phyloP scores from a whole-genome alignment of 2,329 filamentous ascomycete genomes.

The Akanthomyces dipterigenus region DNA sequence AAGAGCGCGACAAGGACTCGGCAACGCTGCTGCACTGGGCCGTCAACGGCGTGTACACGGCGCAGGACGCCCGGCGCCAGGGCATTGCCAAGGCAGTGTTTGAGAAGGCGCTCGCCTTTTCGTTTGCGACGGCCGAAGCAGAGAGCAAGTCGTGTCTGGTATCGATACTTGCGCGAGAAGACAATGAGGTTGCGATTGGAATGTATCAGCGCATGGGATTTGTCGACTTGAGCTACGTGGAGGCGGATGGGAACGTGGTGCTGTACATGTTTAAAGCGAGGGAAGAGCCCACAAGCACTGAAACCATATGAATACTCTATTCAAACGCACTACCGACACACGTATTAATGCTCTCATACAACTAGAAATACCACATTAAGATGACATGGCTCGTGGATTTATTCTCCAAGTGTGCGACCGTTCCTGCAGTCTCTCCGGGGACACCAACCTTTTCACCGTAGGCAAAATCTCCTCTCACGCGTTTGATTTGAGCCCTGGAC shows the following conservation, averaged over 20 bases:
- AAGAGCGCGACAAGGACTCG: constrained; percentile 4
- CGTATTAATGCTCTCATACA: too few species aligned
- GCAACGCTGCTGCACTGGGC: constrained; percentile 1
- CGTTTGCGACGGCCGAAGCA: neutral
- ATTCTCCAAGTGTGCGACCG: too few species aligned
- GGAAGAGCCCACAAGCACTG: neutral
- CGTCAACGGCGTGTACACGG: constrained; percentile 10
- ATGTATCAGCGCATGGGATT: constrained; percentile 7
- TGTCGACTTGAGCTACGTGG: neutral
- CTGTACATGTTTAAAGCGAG: neutral
- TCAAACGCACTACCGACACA: too few species aligned
- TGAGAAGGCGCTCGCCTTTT: neutral
- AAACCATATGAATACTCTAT: neutral
- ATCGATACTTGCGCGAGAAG: neutral
- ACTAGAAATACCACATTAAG: too few species aligned
- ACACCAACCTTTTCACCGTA: too few species aligned
- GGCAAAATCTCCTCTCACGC: too few species aligned
- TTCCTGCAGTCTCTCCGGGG: too few species aligned
- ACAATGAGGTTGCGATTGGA: neutral
- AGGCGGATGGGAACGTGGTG: constrained; percentile 11
- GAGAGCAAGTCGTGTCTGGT: constrained; percentile 5
- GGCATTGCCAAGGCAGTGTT: constrained; percentile 4
- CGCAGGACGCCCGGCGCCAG: neutral
- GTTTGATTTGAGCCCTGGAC: too few species aligned
- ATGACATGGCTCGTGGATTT: too few species aligned